Conservation (phyloP, 2,329 filamentous ascomycete genomes). For the Cadophora sp. region DNA sequence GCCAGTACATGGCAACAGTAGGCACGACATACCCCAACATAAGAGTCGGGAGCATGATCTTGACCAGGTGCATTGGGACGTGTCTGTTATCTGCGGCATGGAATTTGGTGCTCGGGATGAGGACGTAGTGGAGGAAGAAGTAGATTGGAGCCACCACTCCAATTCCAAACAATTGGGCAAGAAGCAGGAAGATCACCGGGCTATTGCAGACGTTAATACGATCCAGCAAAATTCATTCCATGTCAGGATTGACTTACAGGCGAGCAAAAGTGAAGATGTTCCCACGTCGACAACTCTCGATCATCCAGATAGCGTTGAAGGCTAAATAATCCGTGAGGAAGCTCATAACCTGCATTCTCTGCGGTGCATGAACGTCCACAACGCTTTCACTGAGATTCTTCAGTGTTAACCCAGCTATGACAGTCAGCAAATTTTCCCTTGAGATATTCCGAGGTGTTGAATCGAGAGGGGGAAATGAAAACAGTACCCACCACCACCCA, state of each 20-base stretch:
- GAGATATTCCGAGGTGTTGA: not conserved
- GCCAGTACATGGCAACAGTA: conserved; percentile 30
- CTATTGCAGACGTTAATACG: not conserved
- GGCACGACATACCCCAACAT: conserved; percentile 38
- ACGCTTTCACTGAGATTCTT: not conserved
- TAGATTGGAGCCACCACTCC: conserved; percentile 44
- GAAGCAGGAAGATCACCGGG: conserved; percentile 33
- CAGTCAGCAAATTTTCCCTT: not conserved
- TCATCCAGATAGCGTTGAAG: conserved; percentile 37
- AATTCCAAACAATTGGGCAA: conserved; percentile 38
- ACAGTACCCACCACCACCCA: conserved; percentile 16
- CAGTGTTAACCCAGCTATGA: not conserved
- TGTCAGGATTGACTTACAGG: conserved; percentile 10
- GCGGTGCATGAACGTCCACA: conserved; percentile 11
- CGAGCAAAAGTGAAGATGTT: conserved; percentile 38
- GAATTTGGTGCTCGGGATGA: conserved; percentile 41
- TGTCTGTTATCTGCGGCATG: conserved; percentile 44
- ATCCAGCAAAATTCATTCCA: not conserved
- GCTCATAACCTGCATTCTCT: conserved; percentile 31
- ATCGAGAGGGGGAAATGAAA: not conserved
- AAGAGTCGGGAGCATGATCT: conserved; percentile 41
- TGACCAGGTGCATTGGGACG: conserved; percentile 38
- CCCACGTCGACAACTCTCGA: conserved; percentile 40
- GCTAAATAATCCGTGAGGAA: conserved; percentile 38
- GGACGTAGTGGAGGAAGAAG: conserved; percentile 45